Conservation (phyloP, 2,329 filamentous ascomycete genomes). For the Talaromyces pinophilus region DNA sequence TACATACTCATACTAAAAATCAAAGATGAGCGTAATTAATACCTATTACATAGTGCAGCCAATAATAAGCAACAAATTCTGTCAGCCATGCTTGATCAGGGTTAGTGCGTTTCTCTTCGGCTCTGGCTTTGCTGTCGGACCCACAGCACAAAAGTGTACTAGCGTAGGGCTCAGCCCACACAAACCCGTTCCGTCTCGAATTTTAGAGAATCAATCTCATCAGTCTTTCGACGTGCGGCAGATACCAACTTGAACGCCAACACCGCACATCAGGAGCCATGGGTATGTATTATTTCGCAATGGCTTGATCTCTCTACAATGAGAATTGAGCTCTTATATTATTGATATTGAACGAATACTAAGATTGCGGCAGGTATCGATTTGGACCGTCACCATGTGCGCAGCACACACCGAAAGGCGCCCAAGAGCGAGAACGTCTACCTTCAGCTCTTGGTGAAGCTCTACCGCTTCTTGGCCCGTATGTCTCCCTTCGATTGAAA, state of each 20-base stretch:
- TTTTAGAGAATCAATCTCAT: slow-evolving; percentile 42
- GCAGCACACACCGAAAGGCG: slow-evolving; percentile 78
- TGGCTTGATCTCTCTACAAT: not conserved
- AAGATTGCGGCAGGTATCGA: slow-evolving; percentile 50
- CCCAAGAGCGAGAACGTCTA: slow-evolving; percentile 99
- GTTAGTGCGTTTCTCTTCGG: not conserved
- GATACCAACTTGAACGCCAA: slow-evolving; percentile 40
- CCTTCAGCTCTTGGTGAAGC: slow-evolving; percentile 95
- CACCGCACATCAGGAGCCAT: slow-evolving; percentile 47
- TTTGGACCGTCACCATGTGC: slow-evolving; percentile 64
- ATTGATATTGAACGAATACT: slow-evolving; percentile 9
- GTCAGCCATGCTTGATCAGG: not conserved
- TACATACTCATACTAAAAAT: not conserved
- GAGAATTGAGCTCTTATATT: not conserved
- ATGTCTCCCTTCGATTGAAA: slow-evolving; percentile 37
- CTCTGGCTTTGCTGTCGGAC: slow-evolving; percentile 11
- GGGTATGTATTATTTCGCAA: slow-evolving; percentile 34
- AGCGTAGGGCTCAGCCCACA: slow-evolving; percentile 50
- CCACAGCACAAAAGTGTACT: slow-evolving; percentile 30
- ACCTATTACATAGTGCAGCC: not conserved
- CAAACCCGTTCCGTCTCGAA: slow-evolving; percentile 43
- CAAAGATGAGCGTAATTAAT: not conserved
- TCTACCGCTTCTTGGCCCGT: slow-evolving; percentile 96
- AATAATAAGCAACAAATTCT: not conserved
- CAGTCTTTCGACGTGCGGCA: slow-evolving; percentile 43